These are phyloP conservation scores for Singerocomus inundabilis DNA, from an alignment of 1,284 basidiomycete species.

Conservation along the genomic window DNA sequence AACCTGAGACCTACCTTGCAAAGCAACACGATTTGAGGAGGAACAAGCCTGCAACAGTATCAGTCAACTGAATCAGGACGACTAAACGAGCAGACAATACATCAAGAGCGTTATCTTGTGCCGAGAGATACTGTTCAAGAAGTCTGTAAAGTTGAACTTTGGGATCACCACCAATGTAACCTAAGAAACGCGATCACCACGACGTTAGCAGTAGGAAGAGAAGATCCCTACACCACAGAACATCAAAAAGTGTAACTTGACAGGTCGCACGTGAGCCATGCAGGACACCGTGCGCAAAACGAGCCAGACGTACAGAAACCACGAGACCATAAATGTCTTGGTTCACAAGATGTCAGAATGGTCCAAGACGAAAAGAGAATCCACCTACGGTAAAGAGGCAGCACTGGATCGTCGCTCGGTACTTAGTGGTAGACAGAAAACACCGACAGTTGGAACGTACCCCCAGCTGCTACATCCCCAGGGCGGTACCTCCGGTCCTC, in stretches of 20 bases:
- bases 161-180: slow-evolving; percentile 68
- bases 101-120: slow-evolving; percentile 65
- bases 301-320: slow-evolving; percentile 44
- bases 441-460: slow-evolving; percentile 33
- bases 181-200: slow-evolving; percentile 31
- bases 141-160: slow-evolving; percentile 66
- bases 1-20: slow-evolving; percentile 53
- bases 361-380: not conserved
- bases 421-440: slow-evolving; percentile 9
- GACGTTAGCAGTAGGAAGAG: not conserved
- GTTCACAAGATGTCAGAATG: slow-evolving; percentile 15
- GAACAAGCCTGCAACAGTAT: slow-evolving; percentile 51
- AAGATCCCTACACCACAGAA: slow-evolving; percentile 49
- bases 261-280: slow-evolving; percentile 9
- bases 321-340: slow-evolving; percentile 73
- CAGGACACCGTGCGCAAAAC: not conserved
- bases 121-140: slow-evolving; percentile 66
- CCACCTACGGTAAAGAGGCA: slow-evolving; percentile 39
- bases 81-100: slow-evolving; percentile 36
- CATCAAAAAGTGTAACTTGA: slow-evolving; percentile 54
- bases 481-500: slow-evolving; percentile 44
- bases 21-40: slow-evolving; percentile 66
- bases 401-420: slow-evolving; percentile 25
- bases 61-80: not conserved
- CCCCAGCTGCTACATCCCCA: slow-evolving; percentile 54